Conservation (phyloP, 2,329 filamentous ascomycete genomes). For the Penicillium olsonii region DNA sequence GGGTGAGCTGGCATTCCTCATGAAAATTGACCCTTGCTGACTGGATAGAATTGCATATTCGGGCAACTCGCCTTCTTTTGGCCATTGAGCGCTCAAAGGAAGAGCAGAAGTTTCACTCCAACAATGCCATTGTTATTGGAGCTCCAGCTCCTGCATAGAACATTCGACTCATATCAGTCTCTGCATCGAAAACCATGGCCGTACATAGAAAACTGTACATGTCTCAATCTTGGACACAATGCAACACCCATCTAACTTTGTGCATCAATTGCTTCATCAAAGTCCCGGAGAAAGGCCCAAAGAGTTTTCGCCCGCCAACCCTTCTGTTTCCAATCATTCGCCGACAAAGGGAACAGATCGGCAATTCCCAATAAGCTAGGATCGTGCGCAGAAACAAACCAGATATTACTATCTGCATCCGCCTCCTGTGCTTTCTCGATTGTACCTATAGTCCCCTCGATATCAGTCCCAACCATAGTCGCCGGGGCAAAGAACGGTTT, state of each 20-base stretch:
- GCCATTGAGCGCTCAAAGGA: constrained; percentile 65
- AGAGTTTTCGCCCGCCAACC: constrained; percentile 23
- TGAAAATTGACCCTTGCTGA: background rate
- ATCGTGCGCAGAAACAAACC: constrained; percentile 36
- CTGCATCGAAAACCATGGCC: background rate
- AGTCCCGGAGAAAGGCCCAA: constrained; percentile 26
- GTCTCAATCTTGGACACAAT: background rate
- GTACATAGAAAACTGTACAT: background rate
- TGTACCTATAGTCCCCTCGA: background rate
- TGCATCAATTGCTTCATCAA: constrained; percentile 1
- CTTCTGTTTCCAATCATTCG: constrained; percentile 34
- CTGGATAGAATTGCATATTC: constrained; percentile 64
- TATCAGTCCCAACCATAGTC: background rate
- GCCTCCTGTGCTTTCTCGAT: constrained; percentile 25
- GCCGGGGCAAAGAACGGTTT: constrained; percentile 4
- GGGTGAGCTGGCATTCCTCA: constrained; percentile 52
- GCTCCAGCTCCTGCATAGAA: background rate
- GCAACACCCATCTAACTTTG: background rate
- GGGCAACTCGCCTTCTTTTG: constrained; percentile 63
- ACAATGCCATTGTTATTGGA: constrained; percentile 61
- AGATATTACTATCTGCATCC: constrained; percentile 29
- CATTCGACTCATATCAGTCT: background rate
- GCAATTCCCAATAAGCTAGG: constrained; percentile 22
- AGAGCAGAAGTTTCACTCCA: constrained; percentile 57
- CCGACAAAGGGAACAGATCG: constrained; percentile 28